Conservation (phyloP, 495 filamentous ascomycete species). For the Neurospora tetraspora region DNA sequence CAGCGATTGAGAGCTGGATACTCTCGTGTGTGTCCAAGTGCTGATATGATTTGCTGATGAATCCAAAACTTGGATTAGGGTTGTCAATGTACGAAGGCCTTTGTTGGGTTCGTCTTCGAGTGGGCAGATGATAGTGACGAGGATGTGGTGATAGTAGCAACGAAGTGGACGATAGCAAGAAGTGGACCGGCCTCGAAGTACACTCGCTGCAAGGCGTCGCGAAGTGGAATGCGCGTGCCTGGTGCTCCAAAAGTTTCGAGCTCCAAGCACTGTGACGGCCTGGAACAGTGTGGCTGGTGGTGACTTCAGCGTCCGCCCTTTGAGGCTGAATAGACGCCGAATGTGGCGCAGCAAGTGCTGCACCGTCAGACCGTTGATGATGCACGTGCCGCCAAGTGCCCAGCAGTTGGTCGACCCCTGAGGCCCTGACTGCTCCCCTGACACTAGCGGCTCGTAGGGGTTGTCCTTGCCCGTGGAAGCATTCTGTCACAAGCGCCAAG, state of each 20-base stretch:
- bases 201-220: neutral
- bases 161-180: neutral
- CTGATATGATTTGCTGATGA: neutral
- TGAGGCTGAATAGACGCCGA: neutral
- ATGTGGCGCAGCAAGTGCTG: neutral
- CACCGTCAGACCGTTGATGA: too few relatives aligned
- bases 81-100: neutral
- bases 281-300: neutral
- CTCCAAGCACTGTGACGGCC: neutral
- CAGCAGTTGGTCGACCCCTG: neutral
- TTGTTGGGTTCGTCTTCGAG: neutral
- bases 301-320: neutral
- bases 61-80: neutral
- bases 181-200: too few relatives aligned
- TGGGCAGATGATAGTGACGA: neutral
- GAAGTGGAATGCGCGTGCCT: neutral
- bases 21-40: conserved; percentile 1
- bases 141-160: neutral
- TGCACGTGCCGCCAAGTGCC: too few relatives aligned
- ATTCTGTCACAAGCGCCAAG: neutral
- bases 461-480: neutral
- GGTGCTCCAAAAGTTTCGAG: neutral
- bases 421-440: neutral
- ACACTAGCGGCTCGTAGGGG: neutral
- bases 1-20: conserved; percentile 9